Evolutionary conservation across 257 asterid species (phyloP).

Genomic region (Mitragyna speciosa): DNA sequence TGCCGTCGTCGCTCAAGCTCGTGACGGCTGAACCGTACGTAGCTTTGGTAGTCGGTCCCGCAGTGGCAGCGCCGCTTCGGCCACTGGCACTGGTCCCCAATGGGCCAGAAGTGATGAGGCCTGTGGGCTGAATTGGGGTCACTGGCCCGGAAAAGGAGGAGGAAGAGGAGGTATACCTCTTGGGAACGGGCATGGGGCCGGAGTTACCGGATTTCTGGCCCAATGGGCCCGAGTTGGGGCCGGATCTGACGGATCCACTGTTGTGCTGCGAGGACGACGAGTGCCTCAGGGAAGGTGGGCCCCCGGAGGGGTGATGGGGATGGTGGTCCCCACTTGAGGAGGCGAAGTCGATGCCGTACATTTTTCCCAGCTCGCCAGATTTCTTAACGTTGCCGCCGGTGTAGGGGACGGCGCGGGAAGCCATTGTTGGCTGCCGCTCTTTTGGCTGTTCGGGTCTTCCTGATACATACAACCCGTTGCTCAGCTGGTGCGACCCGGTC

Average conservation of each 20-base stretch:
- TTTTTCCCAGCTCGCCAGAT: slow-evolving; percentile 86
- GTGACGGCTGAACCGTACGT: slow-evolving; percentile 77
- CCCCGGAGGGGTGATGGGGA: slow-evolving; percentile 11
- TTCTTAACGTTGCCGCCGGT: slow-evolving; percentile 92
- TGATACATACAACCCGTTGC: slow-evolving; percentile 83
- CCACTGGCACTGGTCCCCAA: slow-evolving; percentile 52
- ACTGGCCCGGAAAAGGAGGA: slow-evolving; percentile 86
- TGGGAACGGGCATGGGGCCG: slow-evolving; percentile 52
- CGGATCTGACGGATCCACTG: slow-evolving; percentile 90
- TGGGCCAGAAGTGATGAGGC: slow-evolving; percentile 80
- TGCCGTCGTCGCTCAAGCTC: slow-evolving; percentile 49
- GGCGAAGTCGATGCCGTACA: slow-evolving; percentile 71
- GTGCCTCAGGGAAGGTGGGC: slow-evolving; percentile 42
- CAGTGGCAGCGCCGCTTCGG: slow-evolving; percentile 53
- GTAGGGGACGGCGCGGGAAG: slow-evolving; percentile 72
- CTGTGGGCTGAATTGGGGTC: slow-evolving; percentile 72
- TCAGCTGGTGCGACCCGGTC: slow-evolving; percentile 86
- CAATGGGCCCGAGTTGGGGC: slow-evolving; percentile 73
- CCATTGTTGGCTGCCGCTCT: slow-evolving; percentile 70
- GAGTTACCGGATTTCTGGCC: slow-evolving; percentile 47
- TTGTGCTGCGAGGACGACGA: slow-evolving; percentile 60
- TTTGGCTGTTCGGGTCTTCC: slow-evolving; percentile 77
- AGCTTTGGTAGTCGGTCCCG: slow-evolving; percentile 50
- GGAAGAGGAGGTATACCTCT: slow-evolving; percentile 49
- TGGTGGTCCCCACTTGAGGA: slow-evolving; percentile 36